Base-by-base conservation (phyloP, 2,329 filamentous ascomycete genomes). In the Xylaria polymorpha region DNA sequence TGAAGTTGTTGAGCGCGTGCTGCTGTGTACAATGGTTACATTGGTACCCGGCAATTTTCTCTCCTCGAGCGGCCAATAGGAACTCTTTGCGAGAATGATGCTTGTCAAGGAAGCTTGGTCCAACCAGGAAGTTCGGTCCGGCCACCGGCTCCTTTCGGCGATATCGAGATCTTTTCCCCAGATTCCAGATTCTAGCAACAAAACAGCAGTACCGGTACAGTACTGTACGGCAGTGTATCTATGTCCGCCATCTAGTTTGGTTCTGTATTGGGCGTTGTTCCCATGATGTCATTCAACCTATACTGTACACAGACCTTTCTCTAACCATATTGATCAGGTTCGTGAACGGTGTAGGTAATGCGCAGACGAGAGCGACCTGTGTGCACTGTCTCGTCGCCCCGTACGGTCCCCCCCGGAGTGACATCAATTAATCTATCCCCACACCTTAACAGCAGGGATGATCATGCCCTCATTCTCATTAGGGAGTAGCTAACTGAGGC, bases 101-200 rank as follows among this genome's bases (percentile, higher is more conserved):
- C 12, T 25, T 20, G 59, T 32, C 37, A 22, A 51, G 35, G 15
- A 71, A 58, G 60, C 53, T 60, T 64, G 66, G 69, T 70, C 68
- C 64, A 44, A 55, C 20, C 39, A 59, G 70, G 70, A 66, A 69
- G 37, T 46, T 67, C 70, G 70, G 70, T 61, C 70, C 70, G 70
- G 32, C 37, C 65, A 67, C 70, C 70, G 68, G 64, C 68, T 60
- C 44, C 39, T 64, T 67, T 71, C 67, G 67, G 70, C 58, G 66
- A 57, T 69, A 64, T 65, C 66, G 32, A 58, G 20, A 58, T 53
- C 43, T 35, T 55, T 71, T 58, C 66, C 62, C 61, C 46, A 66
- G 59, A 57, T 53, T 66, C 61, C 46, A 66, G 59, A 57, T 53
- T 66, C 48, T 60, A 15, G 43, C 61, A 25, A 48, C 25, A 29